These are phyloP conservation scores for Alternaria sp. DNA, from an alignment of 2,329 filamentous ascomycete species.

Conservation along the genomic window DNA sequence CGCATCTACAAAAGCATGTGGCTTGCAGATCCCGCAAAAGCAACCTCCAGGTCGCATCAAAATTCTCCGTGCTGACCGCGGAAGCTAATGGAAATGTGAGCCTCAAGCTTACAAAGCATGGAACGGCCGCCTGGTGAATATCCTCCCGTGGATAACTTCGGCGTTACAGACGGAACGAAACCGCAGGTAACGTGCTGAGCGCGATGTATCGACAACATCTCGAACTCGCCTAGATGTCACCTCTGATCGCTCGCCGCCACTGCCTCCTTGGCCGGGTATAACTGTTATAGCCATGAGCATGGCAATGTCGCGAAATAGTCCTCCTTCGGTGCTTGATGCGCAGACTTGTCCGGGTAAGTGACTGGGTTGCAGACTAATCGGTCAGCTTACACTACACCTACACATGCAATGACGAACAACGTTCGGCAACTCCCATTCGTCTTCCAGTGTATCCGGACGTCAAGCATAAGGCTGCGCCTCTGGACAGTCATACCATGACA, in stretches of 20 bases:
- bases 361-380: background rate
- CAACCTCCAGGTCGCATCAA: background rate
- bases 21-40: conserved; percentile 1
- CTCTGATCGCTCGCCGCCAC: background rate
- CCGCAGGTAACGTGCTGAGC: background rate
- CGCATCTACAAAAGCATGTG: background rate
- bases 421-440: background rate
- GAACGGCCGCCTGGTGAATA: background rate
- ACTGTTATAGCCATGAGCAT: background rate
- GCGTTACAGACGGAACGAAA: background rate
- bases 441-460: background rate
- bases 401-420: background rate
- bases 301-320: background rate
- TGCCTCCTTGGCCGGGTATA: background rate
- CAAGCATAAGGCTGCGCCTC: background rate
- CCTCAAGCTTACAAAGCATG: background rate
- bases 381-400: background rate
- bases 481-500: background rate
- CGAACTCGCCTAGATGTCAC: background rate
- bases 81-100: background rate
- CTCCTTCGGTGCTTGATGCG: background rate
- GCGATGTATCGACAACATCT: background rate
- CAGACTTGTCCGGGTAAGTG: background rate
- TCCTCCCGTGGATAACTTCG: background rate
- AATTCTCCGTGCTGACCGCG: background rate